Evolutionary conservation across 73 alveolate species (phyloP).

Genomic region (Blepharisma stoltei): DNA sequence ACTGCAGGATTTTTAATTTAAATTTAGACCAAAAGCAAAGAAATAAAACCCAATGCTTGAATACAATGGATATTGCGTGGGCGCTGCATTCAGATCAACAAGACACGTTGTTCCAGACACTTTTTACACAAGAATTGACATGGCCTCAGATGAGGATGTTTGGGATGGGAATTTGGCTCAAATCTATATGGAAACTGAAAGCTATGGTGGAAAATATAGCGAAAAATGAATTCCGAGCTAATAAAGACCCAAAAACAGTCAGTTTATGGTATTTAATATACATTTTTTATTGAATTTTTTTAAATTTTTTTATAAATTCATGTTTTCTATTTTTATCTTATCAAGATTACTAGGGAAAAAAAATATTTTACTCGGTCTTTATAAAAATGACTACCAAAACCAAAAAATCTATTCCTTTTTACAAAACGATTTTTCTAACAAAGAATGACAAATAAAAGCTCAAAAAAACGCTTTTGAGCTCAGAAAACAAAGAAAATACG

Average conservation of each 20-base stretch:
- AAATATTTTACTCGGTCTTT: background rate
- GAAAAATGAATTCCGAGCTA: background rate
- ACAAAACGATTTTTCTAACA: constrained; percentile 20
- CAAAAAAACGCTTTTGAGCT: constrained; percentile 33
- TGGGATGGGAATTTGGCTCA: constrained; percentile 30
- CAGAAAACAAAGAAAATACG: constrained; percentile 14
- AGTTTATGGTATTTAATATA: constrained; percentile 23
- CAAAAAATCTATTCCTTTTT: constrained; percentile 11
- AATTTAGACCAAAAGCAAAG: background rate
- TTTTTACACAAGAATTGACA: background rate
- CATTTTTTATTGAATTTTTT: too few relatives aligned
- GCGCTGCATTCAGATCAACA: constrained; percentile 11
- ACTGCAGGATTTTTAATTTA: background rate
- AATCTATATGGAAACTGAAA: constrained; percentile 6
- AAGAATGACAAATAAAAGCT: constrained; percentile 28
- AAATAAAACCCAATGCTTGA: constrained; percentile 18
- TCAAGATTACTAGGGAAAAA: constrained; percentile 15
- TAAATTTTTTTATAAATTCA: too few relatives aligned
- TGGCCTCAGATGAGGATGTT: background rate
- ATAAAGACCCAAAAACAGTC: constrained; percentile 14
- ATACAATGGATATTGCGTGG: constrained; percentile 29
- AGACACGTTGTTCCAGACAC: background rate
- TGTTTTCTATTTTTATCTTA: too few relatives aligned
- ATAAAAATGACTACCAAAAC: background rate
- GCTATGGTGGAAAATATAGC: constrained; percentile 4